A percentile compares a stretch with the other conserved stretches of the same genome.
Evolutionary conservation across 2,329 filamentous ascomycete genomes (phyloP).

Genomic region (Penicillium paneum): DNA sequence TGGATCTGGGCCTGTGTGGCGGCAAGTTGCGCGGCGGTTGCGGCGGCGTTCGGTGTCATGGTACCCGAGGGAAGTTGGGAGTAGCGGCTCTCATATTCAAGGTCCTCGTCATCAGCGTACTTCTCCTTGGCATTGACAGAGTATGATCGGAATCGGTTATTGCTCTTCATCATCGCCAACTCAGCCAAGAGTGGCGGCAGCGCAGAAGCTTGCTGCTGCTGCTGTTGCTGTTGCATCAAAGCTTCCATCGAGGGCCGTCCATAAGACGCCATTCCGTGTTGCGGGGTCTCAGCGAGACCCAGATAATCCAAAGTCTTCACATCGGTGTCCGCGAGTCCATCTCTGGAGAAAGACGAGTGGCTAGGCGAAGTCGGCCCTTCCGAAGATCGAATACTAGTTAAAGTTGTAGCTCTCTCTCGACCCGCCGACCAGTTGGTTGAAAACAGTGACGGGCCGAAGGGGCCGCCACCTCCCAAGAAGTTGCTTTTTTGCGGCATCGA

Average conservation of each 20-base stretch:
- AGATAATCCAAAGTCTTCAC: constrained; percentile 94
- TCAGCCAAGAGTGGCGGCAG: constrained; percentile 67
- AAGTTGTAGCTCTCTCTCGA: constrained; percentile 79
- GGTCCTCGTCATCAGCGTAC: constrained; percentile 84
- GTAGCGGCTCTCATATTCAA: constrained; percentile 64
- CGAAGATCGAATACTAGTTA: constrained; percentile 82
- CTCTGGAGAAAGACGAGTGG: constrained; percentile 79
- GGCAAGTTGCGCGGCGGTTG: constrained; percentile 56
- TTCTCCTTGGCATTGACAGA: constrained; percentile 98
- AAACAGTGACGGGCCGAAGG: constrained; percentile 88
- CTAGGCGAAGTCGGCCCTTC: constrained; percentile 86
- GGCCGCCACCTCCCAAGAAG: constrained; percentile 57
- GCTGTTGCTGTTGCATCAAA: constrained; percentile 50
- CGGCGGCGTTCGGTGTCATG: constrained; percentile 57
- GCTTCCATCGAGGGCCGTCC: constrained; percentile 58
- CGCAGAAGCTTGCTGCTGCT: constrained; percentile 45
- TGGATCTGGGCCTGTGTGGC: constrained; percentile 68
- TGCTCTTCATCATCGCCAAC: constrained; percentile 70
- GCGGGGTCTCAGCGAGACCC: constrained; percentile 88
- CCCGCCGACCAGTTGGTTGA: constrained; percentile 77
- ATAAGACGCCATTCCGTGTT: constrained; percentile 70
- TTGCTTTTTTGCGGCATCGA: constrained; percentile 89
- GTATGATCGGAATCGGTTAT: constrained; percentile 91
- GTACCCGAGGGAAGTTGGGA: constrained; percentile 57
- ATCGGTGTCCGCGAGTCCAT: constrained; percentile 80